Evolutionary conservation across 768 basidiomycete genomes (phyloP), one percentile per base, ranked within the genome.

Genomic region (Neoboletus subvelutipes): DNA sequence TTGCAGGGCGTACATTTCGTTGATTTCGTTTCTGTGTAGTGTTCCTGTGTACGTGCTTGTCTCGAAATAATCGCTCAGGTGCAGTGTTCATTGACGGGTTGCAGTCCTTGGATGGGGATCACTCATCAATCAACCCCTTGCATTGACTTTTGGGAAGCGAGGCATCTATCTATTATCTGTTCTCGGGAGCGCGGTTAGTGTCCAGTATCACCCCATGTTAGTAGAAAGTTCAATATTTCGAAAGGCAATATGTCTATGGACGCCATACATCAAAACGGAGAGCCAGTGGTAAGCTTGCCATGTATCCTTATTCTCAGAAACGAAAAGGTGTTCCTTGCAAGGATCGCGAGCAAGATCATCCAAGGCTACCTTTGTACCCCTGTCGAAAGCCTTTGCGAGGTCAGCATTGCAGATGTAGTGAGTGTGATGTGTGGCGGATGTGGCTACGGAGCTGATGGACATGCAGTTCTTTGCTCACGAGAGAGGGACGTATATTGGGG

Each of bases 321-420:
- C 33, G 39, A 20, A 37, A 6, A 20, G 24, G 41, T n/a, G 46
- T 47, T 12, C 17, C 11, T 34, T 8, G 9, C 22, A 24, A 64
- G 62, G 62, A 64, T 64, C 15, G 62, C 54, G 17, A 64, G 57
- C 22, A 64, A 64, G 48, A 64, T 64, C 29, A 50, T 64, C 15
- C 62, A 64, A 31, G 62, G 62, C 18, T 64, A 51, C 36, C 61
- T 63, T 45, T 64, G 62, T n/a, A 64, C 61, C 45, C 62, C 62
- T 22, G 62, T 64, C n/a, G 62, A 64, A 28, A 64, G 62, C 42
- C 54, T 63, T 40, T 63, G 62, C 37, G 62, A 64, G 53, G 62
- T 64, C 39, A 64, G 62, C 54, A 51, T 64, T 26, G 33, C 62
- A 39, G 62, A 64, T 34, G 57, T 63, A 6, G 62, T 63, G 42